Conservation (phyloP, 306 rosid genomes). For the Chamaecrista fasciculata region DNA sequence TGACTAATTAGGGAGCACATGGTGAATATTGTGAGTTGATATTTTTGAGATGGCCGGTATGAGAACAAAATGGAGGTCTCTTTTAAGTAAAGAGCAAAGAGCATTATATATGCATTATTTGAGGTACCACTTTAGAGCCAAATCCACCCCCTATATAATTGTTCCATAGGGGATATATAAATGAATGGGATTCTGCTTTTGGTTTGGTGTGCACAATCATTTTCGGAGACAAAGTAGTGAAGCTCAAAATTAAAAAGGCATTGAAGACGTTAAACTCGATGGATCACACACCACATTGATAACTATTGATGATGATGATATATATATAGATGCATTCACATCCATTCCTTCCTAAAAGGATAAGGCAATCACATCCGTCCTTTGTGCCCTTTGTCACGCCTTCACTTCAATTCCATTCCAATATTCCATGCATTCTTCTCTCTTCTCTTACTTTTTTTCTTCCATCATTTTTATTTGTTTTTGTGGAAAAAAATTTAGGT, state of each 20-base stretch:
- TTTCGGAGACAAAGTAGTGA: slow-evolving; percentile 42
- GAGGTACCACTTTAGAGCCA: slow-evolving; percentile 26
- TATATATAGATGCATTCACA: no score
- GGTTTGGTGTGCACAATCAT: slow-evolving; percentile 28
- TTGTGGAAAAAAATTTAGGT: no score
- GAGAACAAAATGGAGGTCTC: slow-evolving; percentile 22
- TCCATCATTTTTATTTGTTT: no score
- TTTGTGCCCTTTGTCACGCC: no score
- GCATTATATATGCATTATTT: background rate
- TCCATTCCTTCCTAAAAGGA: background rate
- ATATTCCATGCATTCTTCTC: no score
- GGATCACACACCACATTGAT: background rate
- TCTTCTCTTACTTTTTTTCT: no score
- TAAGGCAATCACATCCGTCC: background rate
- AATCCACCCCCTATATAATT: slow-evolving; percentile 33
- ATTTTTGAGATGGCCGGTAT: background rate
- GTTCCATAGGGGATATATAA: slow-evolving; percentile 21
- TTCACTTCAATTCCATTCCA: no score
- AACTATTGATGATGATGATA: background rate
- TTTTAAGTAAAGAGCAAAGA: background rate
- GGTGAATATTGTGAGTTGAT: background rate
- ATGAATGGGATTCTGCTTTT: slow-evolving; percentile 21
- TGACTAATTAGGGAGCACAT: no score
- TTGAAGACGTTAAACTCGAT: slow-evolving; percentile 4
- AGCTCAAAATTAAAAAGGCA: slow-evolving; percentile 30